Conservation (phyloP, 2,329 filamentous ascomycete genomes). For the Proliferodiscus dingleyae region DNA sequence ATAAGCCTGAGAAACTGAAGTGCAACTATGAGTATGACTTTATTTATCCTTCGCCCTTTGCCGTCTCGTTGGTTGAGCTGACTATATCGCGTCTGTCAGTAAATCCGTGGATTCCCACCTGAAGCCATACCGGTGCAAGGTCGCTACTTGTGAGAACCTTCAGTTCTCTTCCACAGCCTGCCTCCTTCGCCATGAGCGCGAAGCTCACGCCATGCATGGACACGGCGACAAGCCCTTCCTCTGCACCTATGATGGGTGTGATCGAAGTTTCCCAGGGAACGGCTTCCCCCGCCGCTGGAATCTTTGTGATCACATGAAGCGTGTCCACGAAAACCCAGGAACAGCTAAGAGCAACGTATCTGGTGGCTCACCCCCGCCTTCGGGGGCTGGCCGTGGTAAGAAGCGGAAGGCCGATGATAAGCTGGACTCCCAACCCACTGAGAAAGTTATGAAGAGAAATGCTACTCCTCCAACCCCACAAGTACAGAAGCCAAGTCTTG, state of each 20-base stretch:
- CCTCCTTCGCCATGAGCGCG: slow-evolving; percentile 87
- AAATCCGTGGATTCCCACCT: slow-evolving; percentile 97
- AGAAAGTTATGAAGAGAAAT: slow-evolving; percentile 26
- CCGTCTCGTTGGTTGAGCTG: too few relatives aligned
- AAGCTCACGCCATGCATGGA: slow-evolving; percentile 92
- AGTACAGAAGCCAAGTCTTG: slow-evolving; percentile 24
- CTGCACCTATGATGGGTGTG: slow-evolving; percentile 82
- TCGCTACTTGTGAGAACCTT: slow-evolving; percentile 73
- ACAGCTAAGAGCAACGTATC: slow-evolving; percentile 24
- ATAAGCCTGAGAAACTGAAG: slow-evolving; percentile 93
- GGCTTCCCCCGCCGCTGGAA: slow-evolving; percentile 97
- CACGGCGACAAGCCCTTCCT: slow-evolving; percentile 90
- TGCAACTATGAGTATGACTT: slow-evolving; percentile 92
- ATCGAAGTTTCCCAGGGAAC: slow-evolving; percentile 74
- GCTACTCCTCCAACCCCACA: slow-evolving; percentile 20
- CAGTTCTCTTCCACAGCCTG: slow-evolving; percentile 95
- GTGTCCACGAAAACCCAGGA: slow-evolving; percentile 63
- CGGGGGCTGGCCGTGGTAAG: slow-evolving; percentile 19
- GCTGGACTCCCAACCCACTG: slow-evolving; percentile 16
- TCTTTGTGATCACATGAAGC: slow-evolving; percentile 93
- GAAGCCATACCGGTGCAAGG: slow-evolving; percentile 94
- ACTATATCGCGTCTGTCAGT: slow-evolving; percentile 43
- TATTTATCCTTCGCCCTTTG: neutral
- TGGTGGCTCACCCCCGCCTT: slow-evolving; percentile 25
- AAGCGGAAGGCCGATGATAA: slow-evolving; percentile 30